Evolutionary conservation across 768 basidiomycete genomes (phyloP).

Genomic region (Auricularia cornea): DNA sequence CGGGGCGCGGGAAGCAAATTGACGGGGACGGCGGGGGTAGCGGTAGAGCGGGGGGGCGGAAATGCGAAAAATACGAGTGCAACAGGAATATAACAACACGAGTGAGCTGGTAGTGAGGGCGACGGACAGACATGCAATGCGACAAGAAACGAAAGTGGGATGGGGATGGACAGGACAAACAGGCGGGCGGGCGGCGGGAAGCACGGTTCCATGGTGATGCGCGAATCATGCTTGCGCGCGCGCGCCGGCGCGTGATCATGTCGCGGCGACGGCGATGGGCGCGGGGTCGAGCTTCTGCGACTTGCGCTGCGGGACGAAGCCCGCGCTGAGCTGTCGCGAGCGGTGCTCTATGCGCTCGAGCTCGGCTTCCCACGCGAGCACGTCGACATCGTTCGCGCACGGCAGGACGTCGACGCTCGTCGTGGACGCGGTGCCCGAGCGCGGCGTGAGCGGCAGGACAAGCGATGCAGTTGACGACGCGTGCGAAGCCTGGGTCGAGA

Average conservation of each 20-base stretch:
- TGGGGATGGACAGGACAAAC: background rate
- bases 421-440: background rate
- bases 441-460: background rate
- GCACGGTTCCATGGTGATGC: background rate
- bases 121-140: background rate
- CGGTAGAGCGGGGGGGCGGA: too few relatives aligned
- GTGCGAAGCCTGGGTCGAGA: slow-evolving; percentile 17
- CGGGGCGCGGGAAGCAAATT: background rate
- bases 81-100: too few relatives aligned
- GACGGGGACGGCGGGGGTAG: too few relatives aligned
- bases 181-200: background rate
- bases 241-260: too few relatives aligned
- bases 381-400: slow-evolving; percentile 22
- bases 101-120: background rate
- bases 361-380: slow-evolving; percentile 72
- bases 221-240: background rate
- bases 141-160: background rate
- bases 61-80: too few relatives aligned
- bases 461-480: slow-evolving; percentile 8
- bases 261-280: background rate
- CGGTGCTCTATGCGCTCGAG: slow-evolving; percentile 58
- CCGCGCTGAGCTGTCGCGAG: slow-evolving; percentile 31
- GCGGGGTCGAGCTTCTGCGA: background rate
- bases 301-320: background rate
- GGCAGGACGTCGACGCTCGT: slow-evolving; percentile 6